Base-by-base conservation (phyloP, 148 eudicot species). In the Rheum nobile region DNA sequence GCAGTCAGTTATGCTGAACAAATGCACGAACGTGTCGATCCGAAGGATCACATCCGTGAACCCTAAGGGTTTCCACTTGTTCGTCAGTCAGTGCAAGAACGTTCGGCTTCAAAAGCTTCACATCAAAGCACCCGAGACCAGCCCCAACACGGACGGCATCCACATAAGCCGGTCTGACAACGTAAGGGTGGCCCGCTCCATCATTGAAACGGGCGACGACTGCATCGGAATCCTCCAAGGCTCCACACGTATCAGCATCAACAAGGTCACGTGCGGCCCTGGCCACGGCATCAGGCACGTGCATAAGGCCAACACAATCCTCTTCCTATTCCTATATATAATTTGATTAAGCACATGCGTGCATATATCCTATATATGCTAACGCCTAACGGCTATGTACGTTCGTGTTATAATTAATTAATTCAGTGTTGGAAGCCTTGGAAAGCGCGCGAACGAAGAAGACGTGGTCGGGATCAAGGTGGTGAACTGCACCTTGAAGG, bases 251-350 rank as follows among this genome's bases (percentile, higher is more conserved):
- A 77, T 89, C 41, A 72, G 84, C 7, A 48, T 91, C 46, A 84
- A 80, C 68, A 79, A 79, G 67, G 70, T 91, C 17, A 16, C 69
- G 0, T 91, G 97, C 28, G 97, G 97, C 44, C 97, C 97, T 1
- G 97, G 93, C 22, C 97, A 91, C 68, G 97, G 97, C 34, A 82
- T 90, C 16, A 90, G 95, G 96, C 88, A 86, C 3, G 28, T 31
- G 13, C n/a, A 14, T 68, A n/a, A n/a, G n/a, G n/a, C n/a, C n/a
- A n/a, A n/a, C n/a, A n/a, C n/a, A n/a, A n/a, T n/a, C n/a, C n/a
- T n/a, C n/a, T n/a, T n/a, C n/a, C n/a, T n/a, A n/a, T n/a, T n/a
- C n/a, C n/a, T n/a, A n/a, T n/a, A n/a, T n/a, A n/a, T n/a, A n/a
- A n/a, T n/a, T n/a, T n/a, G n/a, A n/a, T n/a, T n/a, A n/a, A n/a